Evolutionary conservation across 2,329 filamentous ascomycete genomes (phyloP).

Genomic region (Endoconidiophora polonica): DNA sequence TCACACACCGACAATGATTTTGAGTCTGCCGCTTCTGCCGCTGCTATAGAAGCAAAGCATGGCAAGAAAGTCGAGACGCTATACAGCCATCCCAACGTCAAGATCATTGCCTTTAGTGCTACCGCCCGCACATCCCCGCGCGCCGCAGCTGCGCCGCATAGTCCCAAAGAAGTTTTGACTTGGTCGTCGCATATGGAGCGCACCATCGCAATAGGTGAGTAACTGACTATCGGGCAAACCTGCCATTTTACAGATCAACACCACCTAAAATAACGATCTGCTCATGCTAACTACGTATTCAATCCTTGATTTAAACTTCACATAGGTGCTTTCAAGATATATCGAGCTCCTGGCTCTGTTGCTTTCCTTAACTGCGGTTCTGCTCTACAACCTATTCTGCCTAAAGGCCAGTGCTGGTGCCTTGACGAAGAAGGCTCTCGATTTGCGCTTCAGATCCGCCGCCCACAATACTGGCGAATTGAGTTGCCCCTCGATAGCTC

Average conservation of each 20-base stretch:
- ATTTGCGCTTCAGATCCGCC: conserved; percentile 73
- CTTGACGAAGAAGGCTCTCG: conserved; percentile 64
- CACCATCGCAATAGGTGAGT: conserved; percentile 60
- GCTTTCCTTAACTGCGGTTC: conserved; percentile 76
- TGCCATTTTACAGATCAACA: not conserved
- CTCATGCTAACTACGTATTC: not conserved
- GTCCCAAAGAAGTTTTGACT: conserved; percentile 42
- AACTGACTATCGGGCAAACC: not conserved
- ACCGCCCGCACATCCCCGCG: conserved; percentile 18
- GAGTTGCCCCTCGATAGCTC: conserved; percentile 46
- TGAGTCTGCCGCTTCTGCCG: not conserved
- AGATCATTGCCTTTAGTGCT: conserved; percentile 42
- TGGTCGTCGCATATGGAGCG: conserved; percentile 64
- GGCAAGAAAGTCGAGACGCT: conserved; percentile 43
- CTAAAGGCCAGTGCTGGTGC: conserved; percentile 86
- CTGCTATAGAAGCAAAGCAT: conserved; percentile 7
- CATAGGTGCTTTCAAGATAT: conserved; percentile 60
- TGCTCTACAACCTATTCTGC: conserved; percentile 71
- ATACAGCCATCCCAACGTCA: conserved; percentile 56
- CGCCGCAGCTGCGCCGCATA: conserved; percentile 22
- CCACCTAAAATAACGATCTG: not conserved
- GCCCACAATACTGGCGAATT: conserved; percentile 78
- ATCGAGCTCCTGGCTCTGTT: conserved; percentile 70
- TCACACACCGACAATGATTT: not conserved
- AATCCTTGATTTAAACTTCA: not conserved